phyloP scores from a whole-genome alignment of 225 moss, liverwort and hornwort species.

The Sphagnum contortum region DNA sequence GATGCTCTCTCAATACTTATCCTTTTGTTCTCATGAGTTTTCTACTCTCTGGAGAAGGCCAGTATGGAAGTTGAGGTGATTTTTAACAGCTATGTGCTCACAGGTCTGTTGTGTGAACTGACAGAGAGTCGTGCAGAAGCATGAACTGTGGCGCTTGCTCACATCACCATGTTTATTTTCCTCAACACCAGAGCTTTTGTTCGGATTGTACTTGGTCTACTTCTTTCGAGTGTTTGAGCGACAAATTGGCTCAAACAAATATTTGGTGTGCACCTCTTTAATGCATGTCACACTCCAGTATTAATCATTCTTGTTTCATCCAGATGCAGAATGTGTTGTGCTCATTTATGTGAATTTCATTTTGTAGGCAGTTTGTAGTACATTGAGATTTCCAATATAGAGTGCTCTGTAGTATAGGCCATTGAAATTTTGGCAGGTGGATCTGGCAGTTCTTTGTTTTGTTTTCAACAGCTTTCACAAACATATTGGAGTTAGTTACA shows the following conservation, averaged over 20 bases:
- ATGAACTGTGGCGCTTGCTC: slow-evolving; percentile 85
- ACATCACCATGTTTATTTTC: slow-evolving; percentile 76
- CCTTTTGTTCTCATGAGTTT: too few species aligned
- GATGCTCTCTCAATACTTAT: too few species aligned
- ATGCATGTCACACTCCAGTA: too few species aligned
- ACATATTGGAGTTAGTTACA: slow-evolving; percentile 62
- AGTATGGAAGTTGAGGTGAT: too few species aligned
- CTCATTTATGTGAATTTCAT: background rate
- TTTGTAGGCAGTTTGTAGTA: background rate
- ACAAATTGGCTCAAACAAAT: slow-evolving; percentile 96
- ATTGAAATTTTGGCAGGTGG: too few species aligned
- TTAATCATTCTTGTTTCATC: too few species aligned
- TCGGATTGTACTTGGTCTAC: slow-evolving; percentile 85
- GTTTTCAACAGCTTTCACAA: slow-evolving; percentile 57
- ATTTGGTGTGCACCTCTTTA: slow-evolving; percentile 40
- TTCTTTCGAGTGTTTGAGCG: slow-evolving; percentile 98
- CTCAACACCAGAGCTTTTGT: slow-evolving; percentile 81
- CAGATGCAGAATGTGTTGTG: too few species aligned
- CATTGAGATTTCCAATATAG: too few species aligned
- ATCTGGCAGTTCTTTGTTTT: slow-evolving; percentile 66
- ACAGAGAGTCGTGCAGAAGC: slow-evolving; percentile 66
- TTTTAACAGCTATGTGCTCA: too few species aligned
- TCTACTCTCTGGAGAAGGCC: too few species aligned
- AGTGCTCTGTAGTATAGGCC: too few species aligned
- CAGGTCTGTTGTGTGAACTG: slow-evolving; percentile 10